These are phyloP conservation scores for Butyriboletus loyo DNA, from an alignment of 768 basidiomycete species.

Conservation along the genomic window DNA sequence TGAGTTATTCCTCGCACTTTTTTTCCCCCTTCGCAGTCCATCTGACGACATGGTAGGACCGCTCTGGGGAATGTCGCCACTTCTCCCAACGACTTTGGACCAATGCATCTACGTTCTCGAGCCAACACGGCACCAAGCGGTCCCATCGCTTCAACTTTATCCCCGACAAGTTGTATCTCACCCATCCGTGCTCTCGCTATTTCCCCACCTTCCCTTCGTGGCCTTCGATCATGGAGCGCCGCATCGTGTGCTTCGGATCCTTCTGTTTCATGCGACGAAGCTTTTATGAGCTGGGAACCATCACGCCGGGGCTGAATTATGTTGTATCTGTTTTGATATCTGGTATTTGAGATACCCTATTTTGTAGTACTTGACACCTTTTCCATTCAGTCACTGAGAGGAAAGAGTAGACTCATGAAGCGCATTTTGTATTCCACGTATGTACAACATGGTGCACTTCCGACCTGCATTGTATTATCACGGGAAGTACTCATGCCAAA, in stretches of 20 bases:
- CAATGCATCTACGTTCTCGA: conserved; percentile 10
- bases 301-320: conserved; percentile 32
- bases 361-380: background rate
- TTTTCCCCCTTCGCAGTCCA: background rate
- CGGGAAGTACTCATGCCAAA: background rate
- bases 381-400: background rate
- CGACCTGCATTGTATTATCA: background rate
- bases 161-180: conserved; percentile 14
- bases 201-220: conserved; percentile 15
- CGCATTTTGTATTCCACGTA: conserved; percentile 5
- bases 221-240: conserved; percentile 18
- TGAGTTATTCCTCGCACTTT: conserved; percentile 29
- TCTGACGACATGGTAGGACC: conserved; percentile 33
- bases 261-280: conserved; percentile 46
- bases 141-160: conserved; percentile 5
- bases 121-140: conserved; percentile 9
- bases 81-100: conserved; percentile 25
- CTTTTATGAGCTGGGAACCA: conserved; percentile 64
- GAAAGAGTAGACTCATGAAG: background rate
- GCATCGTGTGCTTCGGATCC: conserved; percentile 23
- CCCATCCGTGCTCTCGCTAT: conserved; percentile 19
- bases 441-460: background rate
- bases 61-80: conserved; percentile 37
- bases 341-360: background rate
- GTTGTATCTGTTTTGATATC: background rate